Percentiles rank a stretch among this genome's conserved stretches.
Evolutionary conservation across 345 rosid species (phyloP).

Genomic region (Psidium friedrichsthalianum): DNA sequence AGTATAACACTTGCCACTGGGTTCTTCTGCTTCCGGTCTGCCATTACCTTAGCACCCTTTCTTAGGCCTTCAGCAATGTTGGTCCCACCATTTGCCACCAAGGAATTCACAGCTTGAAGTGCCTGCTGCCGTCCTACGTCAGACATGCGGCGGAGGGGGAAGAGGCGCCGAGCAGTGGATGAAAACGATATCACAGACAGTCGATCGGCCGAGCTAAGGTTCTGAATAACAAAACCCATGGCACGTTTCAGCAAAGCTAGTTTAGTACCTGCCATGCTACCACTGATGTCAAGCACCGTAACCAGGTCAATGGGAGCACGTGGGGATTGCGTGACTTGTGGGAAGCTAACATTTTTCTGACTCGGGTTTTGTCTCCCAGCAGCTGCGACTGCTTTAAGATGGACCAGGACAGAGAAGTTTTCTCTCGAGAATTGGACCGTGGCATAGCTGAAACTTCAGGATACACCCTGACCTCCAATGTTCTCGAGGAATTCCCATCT

Average conservation of each 20-base stretch:
- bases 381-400: conserved; percentile 64
- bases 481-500: conserved; percentile 16
- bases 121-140: conserved; percentile 68
- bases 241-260: conserved; percentile 93
- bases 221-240: conserved; percentile 97
- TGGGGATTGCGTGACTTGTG: conserved; percentile 30
- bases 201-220: conserved; percentile 78
- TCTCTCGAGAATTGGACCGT: conserved; percentile 37
- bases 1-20: conserved; percentile 83
- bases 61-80: conserved; percentile 92
- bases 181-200: conserved; percentile 98
- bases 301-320: conserved; percentile 85
- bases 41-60: conserved; percentile 88
- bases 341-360: conserved; percentile 4
- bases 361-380: conserved; percentile 10
- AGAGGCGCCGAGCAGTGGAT: conserved; percentile 83
- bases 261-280: conserved; percentile 99
- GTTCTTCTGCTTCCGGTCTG: conserved; percentile 71
- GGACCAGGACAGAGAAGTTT: conserved; percentile 60
- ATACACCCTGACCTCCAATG: conserved; percentile 45
- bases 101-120: conserved; percentile 80
- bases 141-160: conserved; percentile 73
- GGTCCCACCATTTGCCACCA: conserved; percentile 93
- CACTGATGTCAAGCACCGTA: conserved; percentile 89
- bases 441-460: conserved; percentile 76